Base-by-base conservation (phyloP, 768 basidiomycete genomes). In the Tricholoma matsutake region DNA sequence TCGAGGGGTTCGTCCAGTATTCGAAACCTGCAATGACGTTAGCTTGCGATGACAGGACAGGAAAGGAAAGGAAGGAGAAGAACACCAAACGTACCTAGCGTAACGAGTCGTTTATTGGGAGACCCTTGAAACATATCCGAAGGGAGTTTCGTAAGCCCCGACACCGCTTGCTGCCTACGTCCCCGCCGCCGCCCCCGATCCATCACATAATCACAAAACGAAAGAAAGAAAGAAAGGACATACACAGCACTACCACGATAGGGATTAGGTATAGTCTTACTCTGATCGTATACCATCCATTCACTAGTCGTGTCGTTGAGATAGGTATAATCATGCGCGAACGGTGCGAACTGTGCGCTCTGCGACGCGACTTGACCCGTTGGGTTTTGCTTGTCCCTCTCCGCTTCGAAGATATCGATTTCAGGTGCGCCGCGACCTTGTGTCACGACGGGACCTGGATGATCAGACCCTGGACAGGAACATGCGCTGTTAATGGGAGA, bases 361-460 rank as follows among this genome's bases (percentile, higher is more conserved):
- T 92, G 91, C n/a, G 89, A 91, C 7, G 86, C 86, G 54, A 83
- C 81, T 60, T 82, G 83, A 20, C 82, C 88, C 1, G 65, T 49
- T 11, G 62, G 59, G 59, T 63, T 57, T 51, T 69, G 68, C 62
- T 88, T 88, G 76, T 87, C 83, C 67, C 79, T 80, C 69, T 91
- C 86, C 0, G 87, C 88, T 73, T 94, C 91, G 61, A 93, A 79
- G 60, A 93, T 79, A 71, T 94, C 92, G 68, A 94, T 92, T 73
- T 94, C 91, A 3, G 91, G 91, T 0, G 89, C 85, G 4, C 87
- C 86, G 53, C 92, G 86, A 10, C 92, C 91, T 34, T 74, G 67
- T 14, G 61, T 67, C 51, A 68, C 61, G 16, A 64, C 51, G 0
- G 92, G 92, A 1, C 92, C 92, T 0, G 92, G 92, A 70, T 94